A percentile compares a stretch with the other conserved stretches of the same genome.
Conservation (phyloP, 495 filamentous ascomycete genomes). For the Hypoxylon subgilvum region DNA sequence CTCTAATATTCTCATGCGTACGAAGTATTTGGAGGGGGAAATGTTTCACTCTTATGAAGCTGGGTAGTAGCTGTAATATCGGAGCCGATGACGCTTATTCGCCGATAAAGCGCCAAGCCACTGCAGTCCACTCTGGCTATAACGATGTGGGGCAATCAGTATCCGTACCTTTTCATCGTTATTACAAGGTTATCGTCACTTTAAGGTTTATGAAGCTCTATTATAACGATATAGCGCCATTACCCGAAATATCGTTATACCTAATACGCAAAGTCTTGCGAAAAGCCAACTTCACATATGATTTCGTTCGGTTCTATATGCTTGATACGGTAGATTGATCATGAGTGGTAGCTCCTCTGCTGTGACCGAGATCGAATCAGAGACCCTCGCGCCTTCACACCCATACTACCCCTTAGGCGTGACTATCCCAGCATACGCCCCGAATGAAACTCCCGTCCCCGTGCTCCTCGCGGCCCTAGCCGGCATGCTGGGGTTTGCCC, state of each 20-base stretch:
- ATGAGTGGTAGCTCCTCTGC: slow-evolving; percentile 5
- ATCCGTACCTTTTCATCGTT: not conserved
- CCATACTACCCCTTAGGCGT: slow-evolving; percentile 75
- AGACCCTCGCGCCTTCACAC: slow-evolving; percentile 51
- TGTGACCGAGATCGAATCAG: slow-evolving; percentile 1
- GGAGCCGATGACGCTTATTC: slow-evolving; percentile 34
- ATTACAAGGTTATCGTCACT: no score
- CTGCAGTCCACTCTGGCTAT: no score
- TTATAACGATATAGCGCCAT: no score
- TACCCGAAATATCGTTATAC: not conserved
- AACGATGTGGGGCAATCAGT: no score
- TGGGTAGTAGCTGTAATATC: no score
- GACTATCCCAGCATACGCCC: slow-evolving; percentile 63
- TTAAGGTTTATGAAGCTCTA: no score
- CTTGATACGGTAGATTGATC: not conserved
- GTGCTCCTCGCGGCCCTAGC: slow-evolving; percentile 57
- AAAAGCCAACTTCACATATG: not conserved
- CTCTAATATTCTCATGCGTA: no score
- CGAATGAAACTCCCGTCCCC: slow-evolving; percentile 56
- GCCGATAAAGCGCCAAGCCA: slow-evolving; percentile 10
- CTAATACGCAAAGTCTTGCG: not conserved
- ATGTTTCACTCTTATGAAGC: no score
- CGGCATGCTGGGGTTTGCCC: slow-evolving; percentile 50
- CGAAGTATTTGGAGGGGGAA: no score
- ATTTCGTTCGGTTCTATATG: not conserved